Percentiles rank a stretch among this genome's conserved stretches.
phyloP scores from a whole-genome alignment of 2,329 filamentous ascomycete species.

The Aaosphaeria arxii region DNA sequence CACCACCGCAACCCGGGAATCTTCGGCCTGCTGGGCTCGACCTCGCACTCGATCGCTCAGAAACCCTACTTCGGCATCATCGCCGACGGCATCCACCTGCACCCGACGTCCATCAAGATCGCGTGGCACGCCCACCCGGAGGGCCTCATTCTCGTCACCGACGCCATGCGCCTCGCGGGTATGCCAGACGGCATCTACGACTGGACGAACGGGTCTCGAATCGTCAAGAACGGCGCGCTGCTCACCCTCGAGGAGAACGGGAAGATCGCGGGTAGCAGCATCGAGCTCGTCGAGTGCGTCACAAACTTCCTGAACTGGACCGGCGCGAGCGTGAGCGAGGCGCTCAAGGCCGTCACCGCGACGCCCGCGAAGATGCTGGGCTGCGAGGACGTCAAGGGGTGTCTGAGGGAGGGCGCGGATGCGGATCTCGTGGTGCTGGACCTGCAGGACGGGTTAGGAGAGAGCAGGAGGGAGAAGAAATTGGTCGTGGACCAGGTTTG shows the following conservation, averaged over 20 bases:
- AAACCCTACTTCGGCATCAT: slow-evolving; percentile 87
- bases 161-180: slow-evolving; percentile 85
- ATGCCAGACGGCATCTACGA: slow-evolving; percentile 80
- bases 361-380: slow-evolving; percentile 78
- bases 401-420: slow-evolving; percentile 43
- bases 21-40: slow-evolving; percentile 73
- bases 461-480: slow-evolving; percentile 44
- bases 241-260: slow-evolving; percentile 74
- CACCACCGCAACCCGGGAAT: slow-evolving; percentile 90
- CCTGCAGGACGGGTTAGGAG: slow-evolving; percentile 46
- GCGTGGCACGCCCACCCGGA: slow-evolving; percentile 82
- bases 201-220: slow-evolving; percentile 73
- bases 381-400: slow-evolving; percentile 64
- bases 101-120: slow-evolving; percentile 84
- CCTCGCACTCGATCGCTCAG: slow-evolving; percentile 16
- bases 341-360: slow-evolving; percentile 68
- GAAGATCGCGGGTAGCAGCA: slow-evolving; percentile 56
- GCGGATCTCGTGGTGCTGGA: slow-evolving; percentile 64
- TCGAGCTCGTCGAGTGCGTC: slow-evolving; percentile 76
- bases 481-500: slow-evolving; percentile 72
- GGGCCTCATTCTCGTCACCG: slow-evolving; percentile 85
- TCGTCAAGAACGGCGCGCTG: slow-evolving; percentile 68
- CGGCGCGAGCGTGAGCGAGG: slow-evolving; percentile 64
- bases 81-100: slow-evolving; percentile 84
- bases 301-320: slow-evolving; percentile 79